Conservation (phyloP, 2,329 filamentous ascomycete species). For the Botrytis aclada region DNA sequence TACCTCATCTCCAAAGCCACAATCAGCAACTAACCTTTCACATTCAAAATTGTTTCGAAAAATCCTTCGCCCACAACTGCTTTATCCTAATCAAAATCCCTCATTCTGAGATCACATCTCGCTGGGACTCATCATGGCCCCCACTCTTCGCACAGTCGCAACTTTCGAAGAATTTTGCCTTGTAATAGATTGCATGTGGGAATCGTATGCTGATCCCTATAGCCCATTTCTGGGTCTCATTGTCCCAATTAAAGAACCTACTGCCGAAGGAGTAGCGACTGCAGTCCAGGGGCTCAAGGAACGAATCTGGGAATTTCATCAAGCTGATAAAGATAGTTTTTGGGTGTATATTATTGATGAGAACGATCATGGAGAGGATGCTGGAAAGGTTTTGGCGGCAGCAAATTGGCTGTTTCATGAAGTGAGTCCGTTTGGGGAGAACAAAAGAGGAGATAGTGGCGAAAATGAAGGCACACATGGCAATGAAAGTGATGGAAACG, state of each 20-base stretch:
- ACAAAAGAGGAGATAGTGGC: background rate
- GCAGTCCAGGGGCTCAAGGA: background rate
- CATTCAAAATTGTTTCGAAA: accelerated
- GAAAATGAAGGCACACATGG: background rate
- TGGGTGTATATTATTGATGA: background rate
- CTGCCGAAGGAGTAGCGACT: background rate
- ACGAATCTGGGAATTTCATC: background rate
- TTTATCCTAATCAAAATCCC: background rate
- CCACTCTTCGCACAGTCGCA: background rate
- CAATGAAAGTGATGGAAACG: background rate
- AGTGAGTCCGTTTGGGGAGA: background rate
- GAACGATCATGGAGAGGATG: background rate
- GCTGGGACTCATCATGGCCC: background rate
- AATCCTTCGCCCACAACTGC: accelerated
- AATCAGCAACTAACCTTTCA: background rate
- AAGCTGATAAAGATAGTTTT: background rate
- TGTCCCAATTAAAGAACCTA: background rate
- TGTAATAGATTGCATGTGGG: conserved; percentile 4
- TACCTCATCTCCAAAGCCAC: background rate
- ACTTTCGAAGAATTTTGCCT: background rate
- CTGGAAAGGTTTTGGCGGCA: background rate
- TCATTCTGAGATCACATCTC: background rate
- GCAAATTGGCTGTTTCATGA: background rate
- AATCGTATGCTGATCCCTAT: background rate
- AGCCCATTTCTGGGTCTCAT: background rate